Conservation (phyloP, 1,139 yeast genomes). For the Eremothecium gossypii region DNA sequence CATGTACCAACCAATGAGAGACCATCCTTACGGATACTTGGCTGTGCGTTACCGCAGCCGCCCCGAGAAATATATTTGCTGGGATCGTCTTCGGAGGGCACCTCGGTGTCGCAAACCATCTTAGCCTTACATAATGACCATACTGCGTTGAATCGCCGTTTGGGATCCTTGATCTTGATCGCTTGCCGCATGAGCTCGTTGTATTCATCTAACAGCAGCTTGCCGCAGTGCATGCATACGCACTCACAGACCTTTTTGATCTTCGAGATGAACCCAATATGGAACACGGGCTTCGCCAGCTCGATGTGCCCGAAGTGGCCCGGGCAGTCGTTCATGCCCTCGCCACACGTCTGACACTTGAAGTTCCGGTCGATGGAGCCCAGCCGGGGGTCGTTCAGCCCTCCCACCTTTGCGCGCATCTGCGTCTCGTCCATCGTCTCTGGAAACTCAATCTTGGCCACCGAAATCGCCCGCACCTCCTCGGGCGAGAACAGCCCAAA, state of each 20-base stretch:
- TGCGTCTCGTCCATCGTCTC: slow-evolving; percentile 98
- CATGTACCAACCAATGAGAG: slow-evolving; percentile 94
- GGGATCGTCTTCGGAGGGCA: slow-evolving; percentile 55
- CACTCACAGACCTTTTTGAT: slow-evolving; percentile 94
- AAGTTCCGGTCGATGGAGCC: slow-evolving; percentile 96
- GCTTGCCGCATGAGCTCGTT: slow-evolving; percentile 87
- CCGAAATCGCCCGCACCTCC: slow-evolving; percentile 93
- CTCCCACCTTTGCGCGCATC: slow-evolving; percentile 91
- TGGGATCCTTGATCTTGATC: slow-evolving; percentile 81
- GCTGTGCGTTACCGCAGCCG: slow-evolving; percentile 97
- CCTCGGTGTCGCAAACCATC: slow-evolving; percentile 91
- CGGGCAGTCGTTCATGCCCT: slow-evolving; percentile 98
- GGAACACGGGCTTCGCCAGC: slow-evolving; percentile 95
- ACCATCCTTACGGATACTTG: slow-evolving; percentile 92
- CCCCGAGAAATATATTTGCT: slow-evolving; percentile 60
- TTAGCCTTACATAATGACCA: slow-evolving; percentile 89
- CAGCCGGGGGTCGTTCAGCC: slow-evolving; percentile 90
- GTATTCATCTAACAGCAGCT: slow-evolving; percentile 75
- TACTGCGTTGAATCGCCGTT: slow-evolving; percentile 91
- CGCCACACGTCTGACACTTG: slow-evolving; percentile 98
- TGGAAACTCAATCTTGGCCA: slow-evolving; percentile 94
- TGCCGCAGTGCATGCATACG: slow-evolving; percentile 98
- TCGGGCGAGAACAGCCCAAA: slow-evolving; percentile 97
- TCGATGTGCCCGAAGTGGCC: slow-evolving; percentile 99
- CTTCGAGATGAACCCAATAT: slow-evolving; percentile 87